Conservation (phyloP, 495 filamentous ascomycete genomes). For the Lasiosphaeria miniovina region DNA sequence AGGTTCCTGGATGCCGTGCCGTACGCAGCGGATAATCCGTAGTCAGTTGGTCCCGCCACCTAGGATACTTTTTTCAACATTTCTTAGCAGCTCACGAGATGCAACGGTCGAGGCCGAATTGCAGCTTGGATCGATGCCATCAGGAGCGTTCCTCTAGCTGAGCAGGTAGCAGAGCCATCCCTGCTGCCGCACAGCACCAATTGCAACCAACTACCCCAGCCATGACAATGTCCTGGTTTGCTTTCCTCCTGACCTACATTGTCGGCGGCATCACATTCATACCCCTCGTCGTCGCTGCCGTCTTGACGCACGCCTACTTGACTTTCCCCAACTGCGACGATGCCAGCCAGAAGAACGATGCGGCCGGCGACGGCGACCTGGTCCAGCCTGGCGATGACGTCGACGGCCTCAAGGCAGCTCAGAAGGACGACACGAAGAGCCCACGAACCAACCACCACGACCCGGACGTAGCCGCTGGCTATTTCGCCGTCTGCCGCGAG, state of each 20-base stretch:
- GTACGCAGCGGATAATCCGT: too few species aligned
- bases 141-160: slow-evolving; percentile 11
- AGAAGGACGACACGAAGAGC: slow-evolving; percentile 39
- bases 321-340: slow-evolving; percentile 56
- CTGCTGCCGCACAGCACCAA: slow-evolving; percentile 6
- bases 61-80: background rate
- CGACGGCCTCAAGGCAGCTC: slow-evolving; percentile 43
- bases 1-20: too few species aligned
- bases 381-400: slow-evolving; percentile 49
- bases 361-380: slow-evolving; percentile 36
- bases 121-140: slow-evolving; percentile 26
- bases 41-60: too few species aligned
- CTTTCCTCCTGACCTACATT: slow-evolving; percentile 73
- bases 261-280: slow-evolving; percentile 90
- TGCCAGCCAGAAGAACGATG: slow-evolving; percentile 20
- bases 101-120: slow-evolving; percentile 5
- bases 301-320: slow-evolving; percentile 67
- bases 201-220: background rate
- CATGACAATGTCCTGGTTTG: slow-evolving; percentile 64
- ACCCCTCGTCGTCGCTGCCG: slow-evolving; percentile 63
- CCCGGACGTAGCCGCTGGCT: slow-evolving; percentile 84
- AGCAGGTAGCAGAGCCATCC: slow-evolving; percentile 28
- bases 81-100: background rate
- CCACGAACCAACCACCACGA: slow-evolving; percentile 53
- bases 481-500: slow-evolving; percentile 92